These are phyloP conservation scores for Raphidocelis subcapitata DNA, from an alignment of 139 green algal species.

Conservation along the genomic window DNA sequence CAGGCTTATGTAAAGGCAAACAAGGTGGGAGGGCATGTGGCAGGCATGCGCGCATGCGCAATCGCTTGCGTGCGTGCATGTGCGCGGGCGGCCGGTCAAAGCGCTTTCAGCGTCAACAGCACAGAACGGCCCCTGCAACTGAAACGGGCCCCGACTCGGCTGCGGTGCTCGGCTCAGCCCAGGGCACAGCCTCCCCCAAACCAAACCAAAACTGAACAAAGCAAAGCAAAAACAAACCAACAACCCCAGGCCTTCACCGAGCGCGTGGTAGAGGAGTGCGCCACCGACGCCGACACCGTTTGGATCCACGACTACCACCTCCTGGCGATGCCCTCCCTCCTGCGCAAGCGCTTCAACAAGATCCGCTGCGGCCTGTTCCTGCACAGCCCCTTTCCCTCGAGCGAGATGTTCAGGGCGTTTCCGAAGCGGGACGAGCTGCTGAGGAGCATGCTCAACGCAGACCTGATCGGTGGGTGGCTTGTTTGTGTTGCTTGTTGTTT, in stretches of 20 bases:
- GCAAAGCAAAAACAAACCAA: too few species aligned
- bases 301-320: conserved; percentile 99
- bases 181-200: not conserved
- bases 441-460: conserved; percentile 91
- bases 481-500: not conserved
- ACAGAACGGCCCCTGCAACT: too few species aligned
- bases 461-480: conserved; percentile 77
- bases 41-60: too few species aligned
- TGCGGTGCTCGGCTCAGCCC: not conserved
- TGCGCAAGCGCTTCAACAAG: conserved; percentile 81
- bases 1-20: conserved; percentile 97
- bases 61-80: too few species aligned
- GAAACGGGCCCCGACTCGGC: too few species aligned
- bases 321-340: conserved; percentile 92
- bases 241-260: conserved; percentile 72
- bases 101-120: too few species aligned
- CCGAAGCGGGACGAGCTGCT: conserved; percentile 92
- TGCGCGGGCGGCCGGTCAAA: too few species aligned
- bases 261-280: conserved; percentile 79
- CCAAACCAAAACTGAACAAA: not conserved
- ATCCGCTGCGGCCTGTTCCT: conserved; percentile 89
- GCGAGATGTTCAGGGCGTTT: conserved; percentile 97
- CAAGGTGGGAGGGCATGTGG: conserved; percentile 86
- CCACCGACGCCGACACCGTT: conserved; percentile 86
- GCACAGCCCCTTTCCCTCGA: conserved; percentile 96